Conservation (phyloP, 169 alveolate genomes). For the Perkinsus olseni region DNA sequence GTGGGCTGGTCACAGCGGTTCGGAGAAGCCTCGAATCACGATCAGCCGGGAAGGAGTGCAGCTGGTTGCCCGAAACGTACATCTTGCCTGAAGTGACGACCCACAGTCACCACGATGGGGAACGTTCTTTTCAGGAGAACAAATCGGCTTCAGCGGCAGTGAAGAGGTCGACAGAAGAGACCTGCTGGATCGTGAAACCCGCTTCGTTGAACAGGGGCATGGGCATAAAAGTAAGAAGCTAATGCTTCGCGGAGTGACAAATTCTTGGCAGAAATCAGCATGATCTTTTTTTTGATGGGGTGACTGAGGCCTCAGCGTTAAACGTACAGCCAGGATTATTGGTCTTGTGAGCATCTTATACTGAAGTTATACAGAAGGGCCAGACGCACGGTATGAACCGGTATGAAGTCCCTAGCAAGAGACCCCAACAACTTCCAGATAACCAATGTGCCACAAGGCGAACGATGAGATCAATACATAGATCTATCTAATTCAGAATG, state of each 20-base stretch:
- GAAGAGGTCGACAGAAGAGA: not conserved
- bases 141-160: not conserved
- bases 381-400: too few species aligned
- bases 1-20: not conserved
- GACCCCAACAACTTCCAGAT: too few species aligned
- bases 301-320: not conserved
- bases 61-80: not conserved
- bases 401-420: too few species aligned
- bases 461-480: too few species aligned
- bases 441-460: too few species aligned
- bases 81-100: not conserved
- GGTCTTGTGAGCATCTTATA: too few species aligned
- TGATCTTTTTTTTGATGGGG: too few species aligned
- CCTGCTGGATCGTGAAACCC: not conserved
- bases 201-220: not conserved
- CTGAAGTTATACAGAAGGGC: too few species aligned
- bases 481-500: too few species aligned
- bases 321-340: too few species aligned
- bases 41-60: not conserved
- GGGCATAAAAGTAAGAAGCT: not conserved
- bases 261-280: not conserved
- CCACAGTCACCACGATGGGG: not conserved
- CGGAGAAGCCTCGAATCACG: not conserved
- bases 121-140: not conserved
- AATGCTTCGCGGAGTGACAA: not conserved